Evolutionary conservation across 169 alveolate species (phyloP).

Genomic region (Cystoisospora suis): DNA sequence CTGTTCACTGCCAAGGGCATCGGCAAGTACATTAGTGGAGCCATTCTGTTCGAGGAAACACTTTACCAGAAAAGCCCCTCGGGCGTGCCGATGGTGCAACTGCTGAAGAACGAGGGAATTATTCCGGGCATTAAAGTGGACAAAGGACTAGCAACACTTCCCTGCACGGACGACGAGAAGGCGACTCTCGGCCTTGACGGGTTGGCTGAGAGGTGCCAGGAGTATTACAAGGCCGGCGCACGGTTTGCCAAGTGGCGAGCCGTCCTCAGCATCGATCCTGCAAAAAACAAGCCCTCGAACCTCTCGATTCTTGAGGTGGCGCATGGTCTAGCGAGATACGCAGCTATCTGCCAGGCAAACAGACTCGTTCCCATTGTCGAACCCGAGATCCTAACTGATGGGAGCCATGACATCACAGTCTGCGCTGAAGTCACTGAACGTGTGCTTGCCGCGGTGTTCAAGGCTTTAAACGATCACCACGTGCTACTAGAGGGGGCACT

Average conservation of each 20-base stretch:
- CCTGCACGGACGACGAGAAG: conserved; percentile 91
- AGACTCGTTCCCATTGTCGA: conserved; percentile 99
- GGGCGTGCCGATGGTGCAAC: conserved; percentile 88
- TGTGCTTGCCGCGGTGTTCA: conserved; percentile 95
- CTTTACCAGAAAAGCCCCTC: conserved; percentile 91
- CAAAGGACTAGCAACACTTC: conserved; percentile 91
- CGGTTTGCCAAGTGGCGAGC: conserved; percentile 99
- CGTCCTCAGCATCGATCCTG: conserved; percentile 92
- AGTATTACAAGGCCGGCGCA: conserved; percentile 97
- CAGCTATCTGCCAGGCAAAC: conserved; percentile 95
- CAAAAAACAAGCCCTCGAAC: conserved; percentile 89
- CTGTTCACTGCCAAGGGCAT: conserved; percentile 91
- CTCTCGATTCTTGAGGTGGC: conserved; percentile 95
- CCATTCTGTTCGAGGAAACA: conserved; percentile 98
- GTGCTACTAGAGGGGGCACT: conserved; percentile 97
- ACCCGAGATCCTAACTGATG: conserved; percentile 98
- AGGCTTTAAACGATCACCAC: conserved; percentile 94
- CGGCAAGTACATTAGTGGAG: conserved; percentile 97
- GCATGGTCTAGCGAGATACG: conserved; percentile 98
- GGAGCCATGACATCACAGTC: conserved; percentile 94
- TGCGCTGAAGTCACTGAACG: conserved; percentile 92
- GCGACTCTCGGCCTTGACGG: conserved; percentile 95
- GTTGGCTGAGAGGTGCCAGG: conserved; percentile 95
- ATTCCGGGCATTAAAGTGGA: conserved; percentile 98
- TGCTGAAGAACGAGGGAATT: conserved; percentile 90